phyloP scores from a whole-genome alignment of 2,329 filamentous ascomycete species.

The Microdochium trichocladiopsis region DNA sequence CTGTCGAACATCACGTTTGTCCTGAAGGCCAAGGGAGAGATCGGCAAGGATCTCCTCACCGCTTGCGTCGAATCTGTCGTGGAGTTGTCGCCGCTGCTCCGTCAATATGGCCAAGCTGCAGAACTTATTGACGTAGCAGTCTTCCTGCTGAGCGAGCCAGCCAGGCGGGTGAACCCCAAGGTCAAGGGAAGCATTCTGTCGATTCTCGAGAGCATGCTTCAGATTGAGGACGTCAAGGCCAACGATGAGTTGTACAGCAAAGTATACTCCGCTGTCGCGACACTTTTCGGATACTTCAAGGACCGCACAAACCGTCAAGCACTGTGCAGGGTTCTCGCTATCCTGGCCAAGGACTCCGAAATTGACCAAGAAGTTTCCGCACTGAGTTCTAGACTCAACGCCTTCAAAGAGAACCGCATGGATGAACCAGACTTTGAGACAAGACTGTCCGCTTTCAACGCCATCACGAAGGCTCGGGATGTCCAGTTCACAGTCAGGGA shows the following conservation, averaged over 20 bases:
- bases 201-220: constrained; percentile 75
- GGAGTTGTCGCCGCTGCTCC: constrained; percentile 64
- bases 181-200: constrained; percentile 76
- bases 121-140: constrained; percentile 73
- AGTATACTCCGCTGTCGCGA: constrained; percentile 68
- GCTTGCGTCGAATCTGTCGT: constrained; percentile 74
- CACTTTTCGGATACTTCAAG: constrained; percentile 85
- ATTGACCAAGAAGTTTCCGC: constrained; percentile 55
- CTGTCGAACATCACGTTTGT: constrained; percentile 62
- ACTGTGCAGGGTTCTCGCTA: constrained; percentile 64
- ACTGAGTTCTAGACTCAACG: constrained; percentile 75
- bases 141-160: constrained; percentile 79
- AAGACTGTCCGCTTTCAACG: constrained; percentile 68
- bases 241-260: constrained; percentile 51
- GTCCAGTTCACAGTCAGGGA: constrained; percentile 58
- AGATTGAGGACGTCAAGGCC: constrained; percentile 50
- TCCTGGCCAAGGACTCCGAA: constrained; percentile 59
- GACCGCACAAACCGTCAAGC: constrained; percentile 70
- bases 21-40: constrained; percentile 47
- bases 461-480: constrained; percentile 59
- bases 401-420: constrained; percentile 63
- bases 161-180: constrained; percentile 71
- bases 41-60: constrained; percentile 69
- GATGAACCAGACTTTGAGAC: constrained; percentile 86
- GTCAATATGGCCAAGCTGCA: constrained; percentile 61